Evolutionary conservation across 2,329 filamentous ascomycete genomes (phyloP).

Genomic region (Xylogone sp.): DNA sequence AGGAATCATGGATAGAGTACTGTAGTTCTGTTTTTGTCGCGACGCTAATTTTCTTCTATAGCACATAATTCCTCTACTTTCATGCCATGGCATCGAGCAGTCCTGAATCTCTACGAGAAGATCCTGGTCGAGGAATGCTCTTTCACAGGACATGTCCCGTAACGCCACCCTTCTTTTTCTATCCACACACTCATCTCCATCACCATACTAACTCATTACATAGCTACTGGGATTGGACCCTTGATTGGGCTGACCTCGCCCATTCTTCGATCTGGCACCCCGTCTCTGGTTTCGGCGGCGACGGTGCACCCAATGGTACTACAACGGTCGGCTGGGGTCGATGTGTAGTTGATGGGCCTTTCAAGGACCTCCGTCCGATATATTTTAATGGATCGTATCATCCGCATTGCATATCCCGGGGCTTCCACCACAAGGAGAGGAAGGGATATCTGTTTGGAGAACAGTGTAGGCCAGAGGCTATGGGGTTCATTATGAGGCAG

Average conservation of each 20-base stretch:
- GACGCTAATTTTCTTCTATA: conserved; percentile 6
- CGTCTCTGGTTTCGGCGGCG: conserved; percentile 26
- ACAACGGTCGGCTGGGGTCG: conserved; percentile 8
- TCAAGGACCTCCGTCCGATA: conserved; percentile 15
- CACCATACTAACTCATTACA: not conserved
- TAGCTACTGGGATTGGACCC: conserved; percentile 33
- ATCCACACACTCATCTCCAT: not conserved
- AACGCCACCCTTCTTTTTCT: not conserved
- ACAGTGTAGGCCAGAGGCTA: conserved; percentile 6
- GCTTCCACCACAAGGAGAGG: conserved; percentile 13
- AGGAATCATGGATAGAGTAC: not conserved
- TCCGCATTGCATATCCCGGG: conserved; percentile 24
- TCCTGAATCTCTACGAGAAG: conserved; percentile 28
- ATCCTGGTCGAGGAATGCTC: conserved; percentile 26
- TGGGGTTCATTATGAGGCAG: conserved; percentile 9
- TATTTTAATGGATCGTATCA: conserved; percentile 10
- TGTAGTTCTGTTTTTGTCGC: not conserved
- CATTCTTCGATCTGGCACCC: conserved; percentile 9
- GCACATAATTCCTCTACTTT: conserved; percentile 29
- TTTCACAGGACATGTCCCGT: conserved; percentile 7
- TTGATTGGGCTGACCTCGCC: conserved; percentile 20
- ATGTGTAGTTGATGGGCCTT: conserved; percentile 23
- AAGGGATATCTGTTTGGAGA: conserved; percentile 4
- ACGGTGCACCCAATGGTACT: conserved; percentile 18
- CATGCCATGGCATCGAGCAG: conserved; percentile 33